Evolutionary conservation across 495 filamentous ascomycete genomes (phyloP).

Genomic region (Margaritispora aquatica): DNA sequence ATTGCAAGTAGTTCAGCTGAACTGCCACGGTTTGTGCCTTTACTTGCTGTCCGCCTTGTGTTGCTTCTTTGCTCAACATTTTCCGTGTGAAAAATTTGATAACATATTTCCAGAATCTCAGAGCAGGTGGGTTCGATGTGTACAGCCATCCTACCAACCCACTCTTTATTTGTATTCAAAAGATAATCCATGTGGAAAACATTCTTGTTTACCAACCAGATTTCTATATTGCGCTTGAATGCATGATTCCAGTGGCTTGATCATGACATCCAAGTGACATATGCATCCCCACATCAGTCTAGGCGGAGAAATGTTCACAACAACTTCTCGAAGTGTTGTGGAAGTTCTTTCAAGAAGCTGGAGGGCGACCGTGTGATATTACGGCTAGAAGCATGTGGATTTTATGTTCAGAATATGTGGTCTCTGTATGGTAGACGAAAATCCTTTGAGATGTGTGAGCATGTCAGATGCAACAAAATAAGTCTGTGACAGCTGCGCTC

Average conservation of each 20-base stretch:
- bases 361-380: constrained; percentile 15
- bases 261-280: constrained; percentile 27
- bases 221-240: constrained; percentile 11
- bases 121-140: background rate
- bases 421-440: constrained; percentile 10
- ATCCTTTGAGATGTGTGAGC: constrained; percentile 18
- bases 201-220: background rate
- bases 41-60: background rate
- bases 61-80: background rate
- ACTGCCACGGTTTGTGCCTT: background rate
- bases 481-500: background rate
- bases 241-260: constrained; percentile 13
- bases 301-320: constrained; percentile 22
- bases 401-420: constrained; percentile 1
- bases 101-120: background rate
- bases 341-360: constrained; percentile 22
- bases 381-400: constrained; percentile 19
- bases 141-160: no score
- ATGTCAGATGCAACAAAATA: background rate
- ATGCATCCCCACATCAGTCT: constrained; percentile 31
- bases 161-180: no score
- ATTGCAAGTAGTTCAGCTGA: background rate
- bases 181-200: background rate
- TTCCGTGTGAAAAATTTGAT: background rate
- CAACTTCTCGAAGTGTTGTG: constrained; percentile 22